Evolutionary conservation across 225 moss, liverwort and hornwort species (phyloP).

Genomic region (Marchantia paleacea): DNA sequence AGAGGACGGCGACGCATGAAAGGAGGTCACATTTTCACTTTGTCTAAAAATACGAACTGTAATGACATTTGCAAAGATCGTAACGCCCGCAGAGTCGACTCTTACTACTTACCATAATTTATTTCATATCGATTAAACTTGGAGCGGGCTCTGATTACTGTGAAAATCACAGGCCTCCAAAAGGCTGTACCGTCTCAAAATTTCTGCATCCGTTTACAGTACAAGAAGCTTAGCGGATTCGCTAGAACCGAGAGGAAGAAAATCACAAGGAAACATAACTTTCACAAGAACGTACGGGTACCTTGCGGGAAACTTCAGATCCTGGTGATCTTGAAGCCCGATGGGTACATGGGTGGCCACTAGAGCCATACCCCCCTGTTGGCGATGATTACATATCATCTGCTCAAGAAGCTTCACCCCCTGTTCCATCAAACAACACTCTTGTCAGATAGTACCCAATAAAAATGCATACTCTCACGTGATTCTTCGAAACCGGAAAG

Average conservation of each 20-base stretch:
- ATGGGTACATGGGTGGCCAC: constrained; percentile 89
- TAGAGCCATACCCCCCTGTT: constrained; percentile 78
- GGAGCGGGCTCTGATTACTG: too few relatives aligned
- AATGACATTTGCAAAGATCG: too few relatives aligned
- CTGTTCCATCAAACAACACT: constrained; percentile 28
- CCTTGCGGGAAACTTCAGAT: constrained; percentile 75
- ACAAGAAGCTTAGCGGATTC: background rate
- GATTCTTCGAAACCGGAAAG: background rate
- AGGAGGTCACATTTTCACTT: too few relatives aligned
- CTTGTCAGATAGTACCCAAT: background rate
- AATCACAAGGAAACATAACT: background rate
- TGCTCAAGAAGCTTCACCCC: constrained; percentile 80
- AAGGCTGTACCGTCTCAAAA: constrained; percentile 24
- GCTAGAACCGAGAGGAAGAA: background rate
- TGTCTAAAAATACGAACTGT: too few relatives aligned
- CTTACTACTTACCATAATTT: too few relatives aligned
- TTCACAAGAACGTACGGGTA: constrained; percentile 2
- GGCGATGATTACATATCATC: constrained; percentile 73
- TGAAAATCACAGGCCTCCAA: constrained; percentile 32
- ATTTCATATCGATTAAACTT: too few relatives aligned
- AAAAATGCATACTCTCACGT: background rate
- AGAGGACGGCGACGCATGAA: too few relatives aligned
- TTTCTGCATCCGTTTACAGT: constrained; percentile 12
- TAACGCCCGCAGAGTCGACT: too few relatives aligned
- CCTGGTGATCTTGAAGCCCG: constrained; percentile 65